phyloP scores from a whole-genome alignment of 2,329 filamentous ascomycete species.

The Phymatotrichopsis omnivora region DNA sequence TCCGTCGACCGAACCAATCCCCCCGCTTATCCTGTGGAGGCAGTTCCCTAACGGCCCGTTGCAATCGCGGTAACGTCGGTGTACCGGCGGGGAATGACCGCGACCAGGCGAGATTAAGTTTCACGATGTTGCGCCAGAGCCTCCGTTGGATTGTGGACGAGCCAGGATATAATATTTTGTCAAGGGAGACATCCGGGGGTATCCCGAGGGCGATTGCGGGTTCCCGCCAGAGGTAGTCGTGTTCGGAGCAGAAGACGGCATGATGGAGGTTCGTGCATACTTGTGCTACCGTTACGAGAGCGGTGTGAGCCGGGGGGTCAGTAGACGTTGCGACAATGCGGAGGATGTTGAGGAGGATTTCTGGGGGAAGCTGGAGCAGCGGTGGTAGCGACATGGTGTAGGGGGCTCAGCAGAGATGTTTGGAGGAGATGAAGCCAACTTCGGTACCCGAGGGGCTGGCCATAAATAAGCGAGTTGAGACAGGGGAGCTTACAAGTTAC shows the following conservation, averaged over 20 bases:
- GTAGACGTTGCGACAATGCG: conserved; percentile 16
- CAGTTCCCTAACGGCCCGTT: conserved; percentile 24
- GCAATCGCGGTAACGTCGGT: conserved; percentile 25
- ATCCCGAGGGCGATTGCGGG: conserved; percentile 28
- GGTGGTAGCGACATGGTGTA: conserved; percentile 15
- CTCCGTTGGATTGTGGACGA: conserved; percentile 27
- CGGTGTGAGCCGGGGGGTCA: conserved; percentile 11
- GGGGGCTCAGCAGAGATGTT: too few species aligned
- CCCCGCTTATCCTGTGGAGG: conserved; percentile 24
- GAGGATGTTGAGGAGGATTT: conserved; percentile 26
- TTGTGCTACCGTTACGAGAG: conserved; percentile 27
- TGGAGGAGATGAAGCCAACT: too few species aligned
- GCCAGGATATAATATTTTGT: conserved; percentile 29
- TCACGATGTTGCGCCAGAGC: conserved; percentile 30
- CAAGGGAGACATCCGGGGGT: conserved; percentile 25
- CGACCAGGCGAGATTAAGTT: conserved; percentile 28
- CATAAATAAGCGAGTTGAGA: too few species aligned
- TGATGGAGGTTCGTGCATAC: conserved; percentile 29
- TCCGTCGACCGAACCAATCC: conserved; percentile 23
- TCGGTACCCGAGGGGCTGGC: too few species aligned
- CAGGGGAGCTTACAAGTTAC: too few species aligned
- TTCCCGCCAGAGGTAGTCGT: conserved; percentile 29
- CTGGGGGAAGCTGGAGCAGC: conserved; percentile 24
- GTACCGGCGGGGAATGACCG: conserved; percentile 24
- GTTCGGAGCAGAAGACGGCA: conserved; percentile 29